Conservation (phyloP, 2,329 filamentous ascomycete genomes). For the Gaeumannomyces sp. region DNA sequence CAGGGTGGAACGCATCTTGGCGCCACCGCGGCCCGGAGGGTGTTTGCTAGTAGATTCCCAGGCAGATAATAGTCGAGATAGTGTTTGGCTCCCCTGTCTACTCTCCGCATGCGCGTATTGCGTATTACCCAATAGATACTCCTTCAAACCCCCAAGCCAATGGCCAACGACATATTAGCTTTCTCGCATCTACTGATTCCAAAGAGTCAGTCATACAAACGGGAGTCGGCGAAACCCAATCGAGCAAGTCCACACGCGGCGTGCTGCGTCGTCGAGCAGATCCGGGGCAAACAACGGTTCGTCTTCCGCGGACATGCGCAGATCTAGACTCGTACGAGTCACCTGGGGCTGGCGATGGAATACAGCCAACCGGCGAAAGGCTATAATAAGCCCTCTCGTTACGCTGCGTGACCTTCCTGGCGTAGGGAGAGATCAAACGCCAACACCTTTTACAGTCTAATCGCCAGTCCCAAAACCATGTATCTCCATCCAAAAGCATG, state of each 20-base stretch:
- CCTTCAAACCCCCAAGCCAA: not conserved
- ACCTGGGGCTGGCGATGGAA: not conserved
- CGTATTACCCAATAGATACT: conserved; percentile 1
- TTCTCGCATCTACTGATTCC: not conserved
- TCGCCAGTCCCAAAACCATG: conserved; percentile 34
- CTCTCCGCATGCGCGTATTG: not conserved
- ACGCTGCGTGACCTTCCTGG: not conserved
- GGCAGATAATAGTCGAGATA: not conserved
- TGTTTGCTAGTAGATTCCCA: not conserved
- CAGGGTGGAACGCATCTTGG: not conserved
- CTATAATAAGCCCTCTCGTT: not conserved
- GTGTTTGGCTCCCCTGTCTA: not conserved
- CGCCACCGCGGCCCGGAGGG: too few relatives aligned
- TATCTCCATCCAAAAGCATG: conserved; percentile 50
- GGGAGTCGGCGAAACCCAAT: too few relatives aligned
- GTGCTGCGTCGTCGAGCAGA: too few relatives aligned
- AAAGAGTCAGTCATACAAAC: not conserved
- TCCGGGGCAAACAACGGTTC: too few relatives aligned
- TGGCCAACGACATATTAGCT: not conserved
- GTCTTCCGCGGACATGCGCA: too few relatives aligned
- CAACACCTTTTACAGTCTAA: too few relatives aligned
- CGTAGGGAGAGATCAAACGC: not conserved
- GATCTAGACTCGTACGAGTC: not conserved
- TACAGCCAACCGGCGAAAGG: too few relatives aligned
- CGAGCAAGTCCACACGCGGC: too few relatives aligned